Evolutionary conservation across 2,329 filamentous ascomycete genomes (phyloP).

Genomic region (Thielaviopsis euricoi): DNA sequence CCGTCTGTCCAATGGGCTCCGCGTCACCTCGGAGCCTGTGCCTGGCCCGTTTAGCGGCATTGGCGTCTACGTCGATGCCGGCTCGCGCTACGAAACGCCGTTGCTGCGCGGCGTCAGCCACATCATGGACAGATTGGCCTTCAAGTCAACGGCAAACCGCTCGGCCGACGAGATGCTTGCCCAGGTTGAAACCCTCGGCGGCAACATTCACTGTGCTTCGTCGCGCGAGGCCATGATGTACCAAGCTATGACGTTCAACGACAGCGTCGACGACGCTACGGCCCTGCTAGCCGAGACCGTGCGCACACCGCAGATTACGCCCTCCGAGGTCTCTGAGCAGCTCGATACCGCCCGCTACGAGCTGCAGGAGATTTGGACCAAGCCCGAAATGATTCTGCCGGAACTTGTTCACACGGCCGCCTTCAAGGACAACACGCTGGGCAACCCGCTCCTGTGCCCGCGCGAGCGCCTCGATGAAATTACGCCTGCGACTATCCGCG

Average conservation of each 20-base stretch:
- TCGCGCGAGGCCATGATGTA: slow-evolving; percentile 97
- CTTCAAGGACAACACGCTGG: slow-evolving; percentile 89
- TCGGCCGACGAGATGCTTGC: slow-evolving; percentile 76
- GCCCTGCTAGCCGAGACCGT: slow-evolving; percentile 87
- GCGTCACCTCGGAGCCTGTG: slow-evolving; percentile 85
- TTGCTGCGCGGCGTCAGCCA: slow-evolving; percentile 80
- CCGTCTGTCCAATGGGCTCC: slow-evolving; percentile 77
- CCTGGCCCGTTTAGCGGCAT: slow-evolving; percentile 90
- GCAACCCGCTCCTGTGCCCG: slow-evolving; percentile 83
- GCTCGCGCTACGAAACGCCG: slow-evolving; percentile 81
- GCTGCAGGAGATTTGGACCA: slow-evolving; percentile 93
- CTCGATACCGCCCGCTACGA: slow-evolving; percentile 87
- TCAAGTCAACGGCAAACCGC: slow-evolving; percentile 66
- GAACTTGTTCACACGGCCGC: slow-evolving; percentile 92
- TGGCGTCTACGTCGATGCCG: slow-evolving; percentile 88
- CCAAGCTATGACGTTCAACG: slow-evolving; percentile 95
- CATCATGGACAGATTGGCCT: slow-evolving; percentile 87
- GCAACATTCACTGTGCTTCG: slow-evolving; percentile 93
- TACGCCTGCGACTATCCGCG: slow-evolving; percentile 52
- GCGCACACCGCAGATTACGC: slow-evolving; percentile 66
- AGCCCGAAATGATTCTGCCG: slow-evolving; percentile 87
- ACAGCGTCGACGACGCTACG: slow-evolving; percentile 66
- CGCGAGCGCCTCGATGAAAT: slow-evolving; percentile 66
- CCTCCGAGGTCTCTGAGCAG: slow-evolving; percentile 74
- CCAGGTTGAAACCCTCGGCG: slow-evolving; percentile 71